These are phyloP conservation scores for Bombardia bombarda DNA, from an alignment of 495 filamentous ascomycete genomes.

Conservation along the genomic window DNA sequence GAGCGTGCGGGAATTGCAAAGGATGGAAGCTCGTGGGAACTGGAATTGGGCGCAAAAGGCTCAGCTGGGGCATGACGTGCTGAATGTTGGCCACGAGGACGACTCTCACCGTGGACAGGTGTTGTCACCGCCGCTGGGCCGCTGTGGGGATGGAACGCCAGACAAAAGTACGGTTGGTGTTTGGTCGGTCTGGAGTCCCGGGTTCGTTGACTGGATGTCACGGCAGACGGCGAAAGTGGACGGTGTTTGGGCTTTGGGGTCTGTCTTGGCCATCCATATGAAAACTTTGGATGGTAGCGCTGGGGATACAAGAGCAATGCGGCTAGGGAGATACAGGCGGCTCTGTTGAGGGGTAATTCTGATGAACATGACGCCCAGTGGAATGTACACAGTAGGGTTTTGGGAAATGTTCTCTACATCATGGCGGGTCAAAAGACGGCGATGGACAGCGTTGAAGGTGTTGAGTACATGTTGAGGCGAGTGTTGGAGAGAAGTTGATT, in stretches of 20 bases:
- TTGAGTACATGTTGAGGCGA: no score
- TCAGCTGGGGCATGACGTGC: neutral
- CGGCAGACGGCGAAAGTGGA: slow-evolving; percentile 42
- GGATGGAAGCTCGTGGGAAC: slow-evolving; percentile 42
- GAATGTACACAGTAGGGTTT: slow-evolving; percentile 62
- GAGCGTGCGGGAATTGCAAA: slow-evolving; percentile 45
- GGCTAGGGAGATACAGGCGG: slow-evolving; percentile 50
- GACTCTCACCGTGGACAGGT: no score
- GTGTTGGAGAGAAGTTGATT: no score
- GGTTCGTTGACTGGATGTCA: slow-evolving; percentile 49
- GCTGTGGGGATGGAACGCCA: no score
- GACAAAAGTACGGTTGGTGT: no score
- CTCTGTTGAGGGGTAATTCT: slow-evolving; percentile 39
- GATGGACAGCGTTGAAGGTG: no score
- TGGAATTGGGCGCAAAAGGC: slow-evolving; percentile 39
- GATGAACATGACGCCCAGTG: slow-evolving; percentile 21
- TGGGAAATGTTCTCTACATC: slow-evolving; percentile 71
- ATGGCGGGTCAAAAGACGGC: no score
- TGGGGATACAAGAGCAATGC: slow-evolving; percentile 63
- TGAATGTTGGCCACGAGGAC: no score
- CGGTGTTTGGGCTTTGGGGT: slow-evolving; percentile 61
- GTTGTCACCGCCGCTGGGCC: no score
- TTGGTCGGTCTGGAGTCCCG: slow-evolving; percentile 64
- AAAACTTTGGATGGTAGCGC: slow-evolving; percentile 30
- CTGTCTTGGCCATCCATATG: slow-evolving; percentile 59